Conservation (phyloP, 495 filamentous ascomycete species). For the Penicillium antarcticum region DNA sequence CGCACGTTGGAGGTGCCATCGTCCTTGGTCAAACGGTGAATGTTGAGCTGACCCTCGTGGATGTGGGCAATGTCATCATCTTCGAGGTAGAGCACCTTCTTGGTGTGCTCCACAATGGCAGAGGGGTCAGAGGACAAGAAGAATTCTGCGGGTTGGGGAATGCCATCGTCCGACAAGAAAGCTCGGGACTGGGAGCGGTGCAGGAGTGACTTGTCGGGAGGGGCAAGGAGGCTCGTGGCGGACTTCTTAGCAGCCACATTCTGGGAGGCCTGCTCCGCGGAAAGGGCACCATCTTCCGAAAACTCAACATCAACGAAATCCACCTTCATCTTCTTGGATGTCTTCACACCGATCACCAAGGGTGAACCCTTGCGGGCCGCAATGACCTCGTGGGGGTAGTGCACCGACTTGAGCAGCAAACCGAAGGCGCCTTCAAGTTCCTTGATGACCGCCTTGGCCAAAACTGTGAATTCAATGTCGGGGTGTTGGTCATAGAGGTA, state of each 20-base stretch:
- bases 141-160: conserved; percentile 97
- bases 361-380: conserved; percentile 97
- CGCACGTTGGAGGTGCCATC: conserved; percentile 96
- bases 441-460: conserved; percentile 96
- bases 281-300: conserved; percentile 78
- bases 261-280: conserved; percentile 92
- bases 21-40: conserved; percentile 93
- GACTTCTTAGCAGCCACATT: conserved; percentile 95
- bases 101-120: conserved; percentile 98
- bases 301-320: conserved; percentile 99
- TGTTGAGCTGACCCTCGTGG: conserved; percentile 97
- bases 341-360: conserved; percentile 91
- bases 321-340: conserved; percentile 98
- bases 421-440: conserved; percentile 98
- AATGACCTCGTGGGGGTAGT: conserved; percentile 97
- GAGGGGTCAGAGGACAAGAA: conserved; percentile 98
- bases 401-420: conserved; percentile 93
- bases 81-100: conserved; percentile 99
- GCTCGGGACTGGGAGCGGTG: conserved; percentile 97
- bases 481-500: conserved; percentile 97
- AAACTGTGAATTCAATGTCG: conserved; percentile 88
- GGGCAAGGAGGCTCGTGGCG: conserved; percentile 73
- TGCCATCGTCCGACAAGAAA: conserved; percentile 96
- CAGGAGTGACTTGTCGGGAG: conserved; percentile 92
- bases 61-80: conserved; percentile 99